Base-by-base conservation (phyloP, 2,329 filamentous ascomycete genomes). In the Aspergillus unguis region DNA sequence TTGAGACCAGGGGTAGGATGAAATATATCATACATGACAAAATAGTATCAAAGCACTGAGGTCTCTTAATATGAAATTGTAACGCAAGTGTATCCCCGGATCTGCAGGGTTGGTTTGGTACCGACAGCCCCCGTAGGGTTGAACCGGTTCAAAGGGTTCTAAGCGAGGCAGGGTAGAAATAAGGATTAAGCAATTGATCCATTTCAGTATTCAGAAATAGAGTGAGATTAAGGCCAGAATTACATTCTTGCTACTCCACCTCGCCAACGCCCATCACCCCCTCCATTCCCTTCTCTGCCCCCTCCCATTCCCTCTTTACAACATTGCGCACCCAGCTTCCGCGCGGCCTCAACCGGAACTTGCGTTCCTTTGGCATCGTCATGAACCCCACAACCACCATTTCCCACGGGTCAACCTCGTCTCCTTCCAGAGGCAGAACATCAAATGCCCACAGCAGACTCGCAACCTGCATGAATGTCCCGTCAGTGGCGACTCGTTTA, bases 381-480 rank as follows among this genome's bases (percentile, higher is more conserved):
- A 64, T 61, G 36, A 62, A 65, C 1, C 62, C 62, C 38, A 50
- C 57, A 8, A 63, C 62, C 1, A 49, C 50, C 62, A 64, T 63
- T 3, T 46, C 56, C 57, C 54, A 60, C 2, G 56, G 59, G 56
- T 61, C 62, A n/a, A 62, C 48, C 26, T 40, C 54, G 6, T 54
- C 60, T 2, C 58, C 47, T 26, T 9, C 44, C 17, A 41, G 31
- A 0, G 37, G 28, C 48, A 58, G 50, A 3, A 64, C 44, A 43
- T 65, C 62, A 42, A 62, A 63, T 5, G 59, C 62, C 62, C 59
- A 64, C 3, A 65, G 47, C 35, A 65, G 37, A 37, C 32, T 50
- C 27, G 61, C 60, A 40, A 63, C 42, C 38, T 63, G 53, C 57
- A 64, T 53, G 6, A 61, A 64, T 2, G 52, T 46, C 8, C 62